phyloP scores from a whole-genome alignment of 2,329 filamentous ascomycete species.

The Westerdykella ornata region DNA sequence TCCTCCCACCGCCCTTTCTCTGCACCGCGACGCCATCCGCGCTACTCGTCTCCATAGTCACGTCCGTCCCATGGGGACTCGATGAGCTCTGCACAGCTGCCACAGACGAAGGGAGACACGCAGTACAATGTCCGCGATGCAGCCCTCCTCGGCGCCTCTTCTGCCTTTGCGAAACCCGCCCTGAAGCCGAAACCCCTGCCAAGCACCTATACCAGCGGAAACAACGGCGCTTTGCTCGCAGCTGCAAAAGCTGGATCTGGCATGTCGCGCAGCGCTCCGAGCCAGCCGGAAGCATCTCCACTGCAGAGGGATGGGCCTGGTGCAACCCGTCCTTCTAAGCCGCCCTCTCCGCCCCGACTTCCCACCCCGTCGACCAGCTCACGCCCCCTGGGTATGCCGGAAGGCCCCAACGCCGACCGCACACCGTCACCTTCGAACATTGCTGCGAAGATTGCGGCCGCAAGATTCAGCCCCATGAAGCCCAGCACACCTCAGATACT shows the following conservation, averaged over 20 bases:
- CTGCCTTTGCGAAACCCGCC: constrained; percentile 44
- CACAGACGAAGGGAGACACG: constrained; percentile 30
- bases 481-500: constrained; percentile 15
- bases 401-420: constrained; percentile 18
- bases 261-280: constrained; percentile 10
- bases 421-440: constrained; percentile 54
- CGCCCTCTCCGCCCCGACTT: constrained; percentile 17
- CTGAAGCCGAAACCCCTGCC: constrained; percentile 37
- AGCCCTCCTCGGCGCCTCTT: constrained; percentile 45
- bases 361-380: constrained; percentile 27
- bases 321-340: constrained; percentile 9
- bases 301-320: constrained; percentile 28
- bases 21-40: constrained; percentile 11
- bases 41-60: too few relatives aligned
- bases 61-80: constrained; percentile 34
- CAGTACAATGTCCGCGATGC: constrained; percentile 38
- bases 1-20: too few relatives aligned
- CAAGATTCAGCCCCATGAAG: constrained; percentile 49
- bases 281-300: constrained; percentile 14
- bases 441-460: constrained; percentile 57
- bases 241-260: constrained; percentile 39
- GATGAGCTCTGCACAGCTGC: constrained; percentile 29
- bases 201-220: constrained; percentile 36
- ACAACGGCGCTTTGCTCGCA: constrained; percentile 42
- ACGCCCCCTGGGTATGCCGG: constrained; percentile 26